These are phyloP conservation scores for Lactarius pseudohatsudake DNA, from an alignment of 768 basidiomycete genomes.

Conservation along the genomic window DNA sequence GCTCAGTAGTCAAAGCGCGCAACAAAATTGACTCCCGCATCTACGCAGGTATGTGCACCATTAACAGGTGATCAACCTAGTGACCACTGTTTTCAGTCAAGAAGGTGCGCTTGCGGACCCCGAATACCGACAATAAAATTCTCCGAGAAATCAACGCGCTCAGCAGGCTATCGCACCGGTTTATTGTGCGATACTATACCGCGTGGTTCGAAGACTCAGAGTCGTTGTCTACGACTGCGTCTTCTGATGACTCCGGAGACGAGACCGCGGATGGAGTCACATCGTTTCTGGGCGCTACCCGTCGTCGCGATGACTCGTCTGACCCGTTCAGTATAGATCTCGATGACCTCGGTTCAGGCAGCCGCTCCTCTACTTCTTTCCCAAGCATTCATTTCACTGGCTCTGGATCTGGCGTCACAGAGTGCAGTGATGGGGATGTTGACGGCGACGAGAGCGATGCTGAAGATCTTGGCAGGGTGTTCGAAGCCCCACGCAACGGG, in stretches of 20 bases:
- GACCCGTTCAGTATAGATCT: slow-evolving; percentile 67
- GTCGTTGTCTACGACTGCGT: slow-evolving; percentile 45
- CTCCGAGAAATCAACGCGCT: slow-evolving; percentile 89
- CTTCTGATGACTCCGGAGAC: slow-evolving; percentile 45
- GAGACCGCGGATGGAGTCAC: slow-evolving; percentile 50
- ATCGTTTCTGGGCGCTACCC: slow-evolving; percentile 50
- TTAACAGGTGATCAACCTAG: slow-evolving; percentile 5
- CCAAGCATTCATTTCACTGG: slow-evolving; percentile 79
- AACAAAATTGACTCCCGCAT: slow-evolving; percentile 85
- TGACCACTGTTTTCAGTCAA: slow-evolving; percentile 55
- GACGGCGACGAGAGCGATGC: slow-evolving; percentile 42
- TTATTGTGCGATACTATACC: slow-evolving; percentile 89
- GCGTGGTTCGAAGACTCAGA: slow-evolving; percentile 84
- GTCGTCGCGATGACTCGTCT: slow-evolving; percentile 28
- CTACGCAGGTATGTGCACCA: slow-evolving; percentile 60
- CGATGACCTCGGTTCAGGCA: slow-evolving; percentile 55
- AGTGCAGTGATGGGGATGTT: slow-evolving; percentile 44
- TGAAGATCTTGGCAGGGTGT: slow-evolving; percentile 34
- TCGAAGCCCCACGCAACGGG: slow-evolving; percentile 9
- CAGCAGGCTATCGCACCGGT: slow-evolving; percentile 83
- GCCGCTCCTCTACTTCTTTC: slow-evolving; percentile 58
- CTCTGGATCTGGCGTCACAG: slow-evolving; percentile 41
- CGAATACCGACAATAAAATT: slow-evolving; percentile 82
- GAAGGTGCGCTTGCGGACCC: slow-evolving; percentile 78
- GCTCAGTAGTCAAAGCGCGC: slow-evolving; percentile 91